These are phyloP conservation scores for Xylaria sp. DNA, from an alignment of 2,329 filamentous ascomycete species.

Conservation along the genomic window DNA sequence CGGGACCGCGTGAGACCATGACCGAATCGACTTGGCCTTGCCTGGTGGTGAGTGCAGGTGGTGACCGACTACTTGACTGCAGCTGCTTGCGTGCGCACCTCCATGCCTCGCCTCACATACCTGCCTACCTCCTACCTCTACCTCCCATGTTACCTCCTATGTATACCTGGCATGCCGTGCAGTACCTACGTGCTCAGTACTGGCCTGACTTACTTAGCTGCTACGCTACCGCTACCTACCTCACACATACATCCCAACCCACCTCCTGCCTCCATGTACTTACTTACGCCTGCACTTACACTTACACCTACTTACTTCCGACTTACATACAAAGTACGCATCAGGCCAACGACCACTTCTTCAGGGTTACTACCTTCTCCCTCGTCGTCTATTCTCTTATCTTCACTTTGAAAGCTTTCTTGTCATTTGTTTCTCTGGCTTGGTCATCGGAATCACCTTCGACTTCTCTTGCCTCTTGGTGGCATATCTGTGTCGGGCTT, in stretches of 20 bases:
- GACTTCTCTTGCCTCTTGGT: neutral
- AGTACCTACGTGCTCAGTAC: constrained; percentile 11
- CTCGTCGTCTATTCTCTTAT: constrained; percentile 15
- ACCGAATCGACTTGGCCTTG: constrained; percentile 29
- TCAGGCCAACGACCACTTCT: constrained; percentile 12
- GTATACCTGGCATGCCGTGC: constrained; percentile 6
- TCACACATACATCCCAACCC: constrained; percentile 1
- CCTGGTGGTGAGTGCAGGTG: constrained; percentile 30
- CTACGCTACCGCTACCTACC: constrained; percentile 2
- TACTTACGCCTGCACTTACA: constrained; percentile 8
- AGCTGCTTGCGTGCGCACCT: constrained; percentile 31
- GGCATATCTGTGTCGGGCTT: constrained; percentile 21
- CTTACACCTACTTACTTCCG: neutral
- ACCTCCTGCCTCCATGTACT: neutral
- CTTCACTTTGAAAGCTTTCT: constrained; percentile 12
- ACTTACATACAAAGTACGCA: constrained; percentile 6
- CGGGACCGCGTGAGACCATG: constrained; percentile 27
- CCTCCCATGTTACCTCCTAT: neutral
- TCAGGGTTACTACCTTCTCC: neutral
- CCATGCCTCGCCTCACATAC: constrained; percentile 27
- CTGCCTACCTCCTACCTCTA: neutral
- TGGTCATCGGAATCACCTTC: constrained; percentile 1
- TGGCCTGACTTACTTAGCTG: neutral
- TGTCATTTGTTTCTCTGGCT: constrained; percentile 5
- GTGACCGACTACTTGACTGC: constrained; percentile 5